Percentiles rank a stretch among this genome's conserved stretches.
Conservation (phyloP, 768 basidiomycete genomes). For the Cystofilobasidium ferigula region DNA sequence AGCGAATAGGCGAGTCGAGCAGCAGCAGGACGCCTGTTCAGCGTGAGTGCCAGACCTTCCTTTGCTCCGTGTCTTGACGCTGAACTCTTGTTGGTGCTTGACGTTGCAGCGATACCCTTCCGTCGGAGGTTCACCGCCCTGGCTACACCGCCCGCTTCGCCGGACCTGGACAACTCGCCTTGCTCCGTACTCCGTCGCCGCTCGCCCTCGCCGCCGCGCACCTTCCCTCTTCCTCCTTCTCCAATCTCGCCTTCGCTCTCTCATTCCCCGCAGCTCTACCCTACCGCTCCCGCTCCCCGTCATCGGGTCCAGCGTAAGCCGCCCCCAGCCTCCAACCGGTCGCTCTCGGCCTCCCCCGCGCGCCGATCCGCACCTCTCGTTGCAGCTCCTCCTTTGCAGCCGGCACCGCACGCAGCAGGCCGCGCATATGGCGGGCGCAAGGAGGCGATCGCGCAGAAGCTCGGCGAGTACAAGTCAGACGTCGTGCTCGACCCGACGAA, state of each 20-base stretch:
- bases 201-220: background rate
- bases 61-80: background rate
- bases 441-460: background rate
- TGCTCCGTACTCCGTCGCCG: background rate
- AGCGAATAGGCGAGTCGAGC: no score
- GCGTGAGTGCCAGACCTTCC: no score
- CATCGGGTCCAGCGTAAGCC: no score
- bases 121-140: background rate
- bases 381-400: background rate
- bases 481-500: background rate
- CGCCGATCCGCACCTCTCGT: background rate
- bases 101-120: background rate
- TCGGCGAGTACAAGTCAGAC: background rate
- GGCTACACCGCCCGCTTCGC: background rate
- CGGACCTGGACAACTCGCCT: background rate
- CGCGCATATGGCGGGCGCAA: background rate
- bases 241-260: no score
- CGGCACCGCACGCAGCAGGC: background rate
- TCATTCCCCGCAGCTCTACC: no score
- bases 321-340: no score
- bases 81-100: background rate
- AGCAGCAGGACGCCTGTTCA: no score
- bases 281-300: no score
- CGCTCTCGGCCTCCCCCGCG: background rate
- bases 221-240: background rate